These are phyloP conservation scores for Pulveroboletus sp. DNA, from an alignment of 768 basidiomycete genomes.

Conservation along the genomic window DNA sequence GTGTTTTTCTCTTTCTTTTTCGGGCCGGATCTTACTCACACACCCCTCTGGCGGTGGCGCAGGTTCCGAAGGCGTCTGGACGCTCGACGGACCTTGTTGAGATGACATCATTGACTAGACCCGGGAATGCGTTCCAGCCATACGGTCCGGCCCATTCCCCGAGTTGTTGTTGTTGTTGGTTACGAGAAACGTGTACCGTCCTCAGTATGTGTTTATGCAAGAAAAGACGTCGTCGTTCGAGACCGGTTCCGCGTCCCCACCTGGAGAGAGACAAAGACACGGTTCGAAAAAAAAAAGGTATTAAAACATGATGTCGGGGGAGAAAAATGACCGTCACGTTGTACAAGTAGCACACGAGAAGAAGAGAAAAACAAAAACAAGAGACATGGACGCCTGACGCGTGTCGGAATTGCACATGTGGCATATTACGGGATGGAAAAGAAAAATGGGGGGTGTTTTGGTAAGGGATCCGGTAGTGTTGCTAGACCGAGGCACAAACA, in stretches of 20 bases:
- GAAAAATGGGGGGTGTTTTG: neutral
- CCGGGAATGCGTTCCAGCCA: no score
- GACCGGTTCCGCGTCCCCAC: no score
- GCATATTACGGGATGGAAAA: neutral
- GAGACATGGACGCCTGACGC: neutral
- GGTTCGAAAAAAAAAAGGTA: neutral
- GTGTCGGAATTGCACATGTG: neutral
- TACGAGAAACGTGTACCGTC: no score
- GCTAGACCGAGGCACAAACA: slow-evolving; percentile 7
- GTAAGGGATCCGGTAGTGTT: neutral
- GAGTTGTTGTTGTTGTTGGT: no score
- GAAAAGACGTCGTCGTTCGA: no score
- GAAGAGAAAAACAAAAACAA: neutral
- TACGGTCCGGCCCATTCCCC: no score
- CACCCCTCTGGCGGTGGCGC: no score
- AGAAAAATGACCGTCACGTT: no score
- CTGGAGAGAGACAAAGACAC: neutral
- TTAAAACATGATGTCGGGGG: neutral
- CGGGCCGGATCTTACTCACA: neutral
- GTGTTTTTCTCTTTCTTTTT: neutral
- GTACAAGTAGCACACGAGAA: neutral
- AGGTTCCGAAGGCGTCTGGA: slow-evolving; percentile 13
- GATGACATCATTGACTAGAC: no score
- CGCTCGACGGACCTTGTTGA: slow-evolving; percentile 14
- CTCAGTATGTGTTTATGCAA: no score